Base-by-base conservation (phyloP, 129 eudicot species). In the Silybum marianum region DNA sequence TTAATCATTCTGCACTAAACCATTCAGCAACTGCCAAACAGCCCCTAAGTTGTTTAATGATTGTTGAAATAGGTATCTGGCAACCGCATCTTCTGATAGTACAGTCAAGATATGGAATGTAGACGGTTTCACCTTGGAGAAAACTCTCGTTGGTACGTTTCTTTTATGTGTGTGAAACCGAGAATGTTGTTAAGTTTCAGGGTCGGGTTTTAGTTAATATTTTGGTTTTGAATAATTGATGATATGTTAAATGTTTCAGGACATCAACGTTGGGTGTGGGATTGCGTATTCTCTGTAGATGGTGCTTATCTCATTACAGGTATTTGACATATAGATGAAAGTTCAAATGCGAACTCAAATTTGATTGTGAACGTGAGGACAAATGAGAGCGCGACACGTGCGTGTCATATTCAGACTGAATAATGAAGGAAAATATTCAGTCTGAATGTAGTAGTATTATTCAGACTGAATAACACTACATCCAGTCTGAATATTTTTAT, bases 231-330 rank as follows among this genome's bases (percentile, higher is more conserved):
- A 19, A 0, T n/a, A 26, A 28, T 58, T 23, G 69, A 44, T 19
- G 9, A 28, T 19, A 76, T 72, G 48, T 69, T 74, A 9, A 7
- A 12, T 71, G 30, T 84, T 76, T 70, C 85, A 95, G 99, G 99
- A 65, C 99, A 95, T 84, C 90, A 88, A 73, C 98, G 98, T 13
- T 95, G 99, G 99, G 99, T 95, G 32, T 95, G 99, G 99, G 99
- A 95, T 80, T 95, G 99, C 69, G 99, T 93, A 40, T 93, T 91
- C 85, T 95, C 99, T 11, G 99, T 93, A 0, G 99, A 95, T 30
- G 99, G 99, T 79, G 99, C 99, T 72, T 95, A 84, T 85, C 95
- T 95, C 30, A 93, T 95, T 84, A 95, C 99, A 88, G 99, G 99
- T 95, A 88, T 75, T 25, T 72, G 22, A 30, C n/a, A 28, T 28